Base-by-base conservation (phyloP, 2,329 filamentous ascomycete species). In the Botryotinia convoluta region DNA sequence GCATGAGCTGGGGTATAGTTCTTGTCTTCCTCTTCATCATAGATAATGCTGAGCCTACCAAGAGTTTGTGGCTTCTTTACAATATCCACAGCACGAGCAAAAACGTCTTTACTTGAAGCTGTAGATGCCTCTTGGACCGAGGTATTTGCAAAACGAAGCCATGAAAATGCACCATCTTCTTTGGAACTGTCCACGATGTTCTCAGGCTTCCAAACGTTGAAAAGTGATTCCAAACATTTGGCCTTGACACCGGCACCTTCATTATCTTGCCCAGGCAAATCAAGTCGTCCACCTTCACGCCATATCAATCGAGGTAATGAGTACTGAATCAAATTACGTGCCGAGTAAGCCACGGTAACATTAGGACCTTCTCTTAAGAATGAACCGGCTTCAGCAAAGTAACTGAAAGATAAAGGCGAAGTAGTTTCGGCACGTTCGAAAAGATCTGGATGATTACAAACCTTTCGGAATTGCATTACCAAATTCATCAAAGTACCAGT, bases 381-480 rank as follows among this genome's bases (percentile, higher is more conserved):
- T 0, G 95, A 98, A 0, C 93, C 95, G 0, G 95, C 98, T 84
- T 99, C 96, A 22, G 95, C 96, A 83, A 95, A 99, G 81, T 92
- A 89, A n/a, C 91, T 90, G 78, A 92, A 90, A 0, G 93, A 92
- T 79, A 95, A 91, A 0, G 96, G 94, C 14, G 95, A 97, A 37
- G 89, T 91, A 14, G 94, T 97, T 75, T 98, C 95, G 16, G 95
- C 95, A 63, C 96, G 92, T 83, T 99, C 95, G 78, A 99, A 99
- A 48, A 99, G 84, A 83, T 99, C 96, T 0, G 96, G 96, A 81
- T 99, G 96, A 81, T 99, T 99, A 85, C 96, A 99, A 73, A 99
- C 96, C 84, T 99, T 99, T 79, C 96, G 90, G 88, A 99, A 99
- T 84, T 99, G 96, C 96, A 99, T 99, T 76, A 99, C 96, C 77